A percentile compares a stretch with the other conserved stretches of the same genome.
phyloP scores from a whole-genome alignment of 495 filamentous ascomycete species.

The Aspergillus carlsbadensis region DNA sequence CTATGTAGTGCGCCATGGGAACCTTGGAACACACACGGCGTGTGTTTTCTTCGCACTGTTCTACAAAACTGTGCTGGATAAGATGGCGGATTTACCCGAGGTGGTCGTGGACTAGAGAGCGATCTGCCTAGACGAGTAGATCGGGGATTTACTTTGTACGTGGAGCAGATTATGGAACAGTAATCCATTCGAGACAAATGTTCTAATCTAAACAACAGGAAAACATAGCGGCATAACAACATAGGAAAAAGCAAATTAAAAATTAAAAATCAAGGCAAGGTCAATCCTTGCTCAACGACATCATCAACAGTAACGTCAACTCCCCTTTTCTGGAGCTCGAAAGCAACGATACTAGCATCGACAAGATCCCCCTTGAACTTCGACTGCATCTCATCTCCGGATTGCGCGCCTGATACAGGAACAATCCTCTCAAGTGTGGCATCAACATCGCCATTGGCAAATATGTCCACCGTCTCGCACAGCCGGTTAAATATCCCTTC shows the following conservation, averaged over 20 bases:
- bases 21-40: no score
- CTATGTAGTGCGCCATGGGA: no score
- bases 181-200: no score
- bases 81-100: no score
- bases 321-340: slow-evolving; percentile 24
- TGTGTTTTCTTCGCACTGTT: no score
- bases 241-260: not conserved
- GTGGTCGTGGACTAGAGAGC: no score
- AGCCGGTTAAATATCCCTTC: not conserved
- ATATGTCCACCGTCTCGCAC: slow-evolving; percentile 1
- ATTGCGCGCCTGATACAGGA: not conserved
- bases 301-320: slow-evolving; percentile 43
- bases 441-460: slow-evolving; percentile 1
- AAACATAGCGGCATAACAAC: not conserved
- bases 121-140: no score
- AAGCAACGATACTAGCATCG: slow-evolving; percentile 19
- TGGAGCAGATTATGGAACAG: no score
- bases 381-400: slow-evolving; percentile 24
- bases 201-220: not conserved
- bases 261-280: not conserved
- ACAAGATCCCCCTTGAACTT: slow-evolving; percentile 29
- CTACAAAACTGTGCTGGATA: no score
- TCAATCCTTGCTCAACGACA: slow-evolving; percentile 11
- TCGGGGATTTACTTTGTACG: no score
- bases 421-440: not conserved